Evolutionary conservation across 495 filamentous ascomycete species (phyloP).

Genomic region (Cercophora sp.): DNA sequence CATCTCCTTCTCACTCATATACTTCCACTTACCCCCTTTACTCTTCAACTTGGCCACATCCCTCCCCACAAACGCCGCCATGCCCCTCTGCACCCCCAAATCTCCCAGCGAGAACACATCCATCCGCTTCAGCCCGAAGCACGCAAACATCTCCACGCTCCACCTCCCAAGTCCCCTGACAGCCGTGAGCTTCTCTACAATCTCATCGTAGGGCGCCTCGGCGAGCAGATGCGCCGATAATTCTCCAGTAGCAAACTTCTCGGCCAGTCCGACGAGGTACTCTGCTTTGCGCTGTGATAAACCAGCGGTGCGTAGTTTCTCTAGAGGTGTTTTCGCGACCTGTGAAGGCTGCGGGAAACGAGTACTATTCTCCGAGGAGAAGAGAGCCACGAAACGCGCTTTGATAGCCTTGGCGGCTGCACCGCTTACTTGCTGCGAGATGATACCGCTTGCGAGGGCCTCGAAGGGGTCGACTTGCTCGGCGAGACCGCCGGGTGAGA

Average conservation of each 20-base stretch:
- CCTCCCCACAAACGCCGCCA: slow-evolving; percentile 79
- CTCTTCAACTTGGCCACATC: slow-evolving; percentile 80
- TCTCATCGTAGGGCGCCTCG: slow-evolving; percentile 76
- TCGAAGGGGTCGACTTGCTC: slow-evolving; percentile 87
- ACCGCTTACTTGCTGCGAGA: slow-evolving; percentile 92
- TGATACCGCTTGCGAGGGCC: slow-evolving; percentile 77
- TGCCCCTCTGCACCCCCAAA: slow-evolving; percentile 90
- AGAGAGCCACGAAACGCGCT: slow-evolving; percentile 77
- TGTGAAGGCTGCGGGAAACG: slow-evolving; percentile 74
- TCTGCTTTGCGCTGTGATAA: slow-evolving; percentile 91
- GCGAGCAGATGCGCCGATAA: slow-evolving; percentile 71
- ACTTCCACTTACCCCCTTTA: slow-evolving; percentile 93
- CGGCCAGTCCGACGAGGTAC: slow-evolving; percentile 79
- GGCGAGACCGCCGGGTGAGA: slow-evolving; percentile 75
- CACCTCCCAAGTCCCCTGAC: slow-evolving; percentile 84
- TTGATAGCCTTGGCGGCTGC: slow-evolving; percentile 87
- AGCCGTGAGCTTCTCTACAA: slow-evolving; percentile 74
- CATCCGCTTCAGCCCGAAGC: slow-evolving; percentile 84
- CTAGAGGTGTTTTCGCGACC: slow-evolving; percentile 56
- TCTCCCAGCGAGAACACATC: slow-evolving; percentile 93
- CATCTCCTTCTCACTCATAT: slow-evolving; percentile 94
- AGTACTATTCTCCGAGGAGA: slow-evolving; percentile 29
- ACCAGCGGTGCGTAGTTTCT: slow-evolving; percentile 73
- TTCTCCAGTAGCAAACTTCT: slow-evolving; percentile 73
- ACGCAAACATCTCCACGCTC: slow-evolving; percentile 97